These are phyloP conservation scores for Ilyonectria robusta DNA, from an alignment of 2,329 filamentous ascomycete species.

Conservation along the genomic window DNA sequence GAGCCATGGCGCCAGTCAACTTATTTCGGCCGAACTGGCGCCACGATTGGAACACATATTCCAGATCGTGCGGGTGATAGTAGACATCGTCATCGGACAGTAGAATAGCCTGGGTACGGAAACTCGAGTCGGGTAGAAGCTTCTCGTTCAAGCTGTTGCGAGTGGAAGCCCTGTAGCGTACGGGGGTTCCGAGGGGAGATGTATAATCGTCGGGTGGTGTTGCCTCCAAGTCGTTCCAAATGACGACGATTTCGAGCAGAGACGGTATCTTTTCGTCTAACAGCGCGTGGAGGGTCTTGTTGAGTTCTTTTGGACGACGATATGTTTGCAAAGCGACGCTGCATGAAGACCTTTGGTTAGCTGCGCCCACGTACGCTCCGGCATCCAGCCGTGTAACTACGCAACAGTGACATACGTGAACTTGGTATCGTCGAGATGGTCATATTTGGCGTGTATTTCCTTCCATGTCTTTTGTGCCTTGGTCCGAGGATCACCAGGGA, in stretches of 20 bases:
- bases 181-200: conserved; percentile 46
- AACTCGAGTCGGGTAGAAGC: conserved; percentile 51
- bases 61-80: conserved; percentile 53
- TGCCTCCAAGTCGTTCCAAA: conserved; percentile 54
- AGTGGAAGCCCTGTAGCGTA: conserved; percentile 50
- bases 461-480: background rate
- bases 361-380: background rate
- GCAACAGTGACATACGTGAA: background rate
- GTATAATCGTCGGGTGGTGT: conserved; percentile 45
- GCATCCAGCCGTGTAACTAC: background rate
- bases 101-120: conserved; percentile 54
- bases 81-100: conserved; percentile 57
- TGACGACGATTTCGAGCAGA: conserved; percentile 52
- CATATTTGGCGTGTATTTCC: background rate
- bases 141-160: conserved; percentile 55
- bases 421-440: background rate
- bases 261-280: conserved; percentile 50
- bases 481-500: background rate
- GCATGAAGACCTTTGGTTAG: background rate
- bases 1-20: conserved; percentile 52
- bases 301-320: conserved; percentile 50
- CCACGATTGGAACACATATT: conserved; percentile 57
- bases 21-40: conserved; percentile 50
- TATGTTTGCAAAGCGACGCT: conserved; percentile 55
- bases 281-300: conserved; percentile 47